Evolutionary conservation across 352 stramenopile genomes (phyloP).

Genomic region (Globisporangium echinulatum): DNA sequence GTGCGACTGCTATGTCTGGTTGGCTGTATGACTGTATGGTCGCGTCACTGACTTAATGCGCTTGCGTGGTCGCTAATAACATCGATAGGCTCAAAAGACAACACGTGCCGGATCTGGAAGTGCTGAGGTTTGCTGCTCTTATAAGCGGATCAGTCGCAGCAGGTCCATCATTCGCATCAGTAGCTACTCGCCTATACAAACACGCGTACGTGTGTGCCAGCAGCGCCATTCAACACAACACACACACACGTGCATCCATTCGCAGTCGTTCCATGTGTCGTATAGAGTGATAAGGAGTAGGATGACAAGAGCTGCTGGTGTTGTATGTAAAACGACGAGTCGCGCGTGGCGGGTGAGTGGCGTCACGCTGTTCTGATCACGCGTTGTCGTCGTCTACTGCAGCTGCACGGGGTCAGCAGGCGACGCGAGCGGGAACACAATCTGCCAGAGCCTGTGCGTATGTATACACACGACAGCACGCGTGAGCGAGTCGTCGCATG

Average conservation of each 20-base stretch:
- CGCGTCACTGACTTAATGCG: not conserved
- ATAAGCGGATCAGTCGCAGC: too few relatives aligned
- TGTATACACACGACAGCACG: not conserved
- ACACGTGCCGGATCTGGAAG: conserved; percentile 83
- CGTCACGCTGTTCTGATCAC: too few relatives aligned
- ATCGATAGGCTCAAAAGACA: conserved; percentile 67
- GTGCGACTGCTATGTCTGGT: conserved; percentile 31
- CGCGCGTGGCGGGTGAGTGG: too few relatives aligned
- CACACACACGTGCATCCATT: too few relatives aligned
- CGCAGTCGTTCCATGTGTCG: too few relatives aligned
- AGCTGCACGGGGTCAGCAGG: conserved; percentile 42
- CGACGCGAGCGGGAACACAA: conserved; percentile 69
- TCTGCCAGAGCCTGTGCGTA: conserved; percentile 48
- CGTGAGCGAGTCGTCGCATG: not conserved
- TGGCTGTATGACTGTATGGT: not conserved
- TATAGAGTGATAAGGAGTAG: too few relatives aligned
- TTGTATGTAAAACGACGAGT: too few relatives aligned
- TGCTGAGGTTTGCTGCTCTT: conserved; percentile 23
- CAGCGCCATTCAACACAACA: too few relatives aligned
- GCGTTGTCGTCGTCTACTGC: conserved; percentile 17
- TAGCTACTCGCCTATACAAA: not conserved
- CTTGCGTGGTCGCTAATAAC: not conserved
- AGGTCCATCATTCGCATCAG: not conserved
- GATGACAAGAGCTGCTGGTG: too few relatives aligned
- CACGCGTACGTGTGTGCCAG: too few relatives aligned